These are phyloP conservation scores for Melampsora abietis-canadensis DNA, from an alignment of 1,284 basidiomycete genomes.

Conservation along the genomic window DNA sequence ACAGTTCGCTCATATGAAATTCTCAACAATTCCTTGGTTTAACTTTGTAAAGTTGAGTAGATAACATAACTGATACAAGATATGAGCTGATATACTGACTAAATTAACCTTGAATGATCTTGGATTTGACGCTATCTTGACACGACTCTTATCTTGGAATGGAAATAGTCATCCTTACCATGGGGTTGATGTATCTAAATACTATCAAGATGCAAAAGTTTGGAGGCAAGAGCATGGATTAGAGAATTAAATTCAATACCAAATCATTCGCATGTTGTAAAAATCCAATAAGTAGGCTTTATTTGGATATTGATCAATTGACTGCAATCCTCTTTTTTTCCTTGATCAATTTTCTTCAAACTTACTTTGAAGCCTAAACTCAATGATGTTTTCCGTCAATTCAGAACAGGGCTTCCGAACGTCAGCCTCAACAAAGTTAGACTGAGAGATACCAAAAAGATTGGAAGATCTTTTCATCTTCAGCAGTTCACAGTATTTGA, in stretches of 20 bases:
- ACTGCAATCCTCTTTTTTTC: conserved; percentile 6
- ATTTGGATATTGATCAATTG: background rate
- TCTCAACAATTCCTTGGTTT: conserved; percentile 42
- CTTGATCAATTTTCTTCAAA: background rate
- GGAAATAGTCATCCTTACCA: conserved; percentile 35
- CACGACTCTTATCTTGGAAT: too few species aligned
- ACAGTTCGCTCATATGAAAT: conserved; percentile 69
- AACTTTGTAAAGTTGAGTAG: conserved; percentile 36
- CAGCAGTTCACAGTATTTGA: too few species aligned
- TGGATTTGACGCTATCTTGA: background rate
- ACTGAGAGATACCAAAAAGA: too few species aligned
- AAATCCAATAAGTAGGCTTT: too few species aligned
- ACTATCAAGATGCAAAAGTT: conserved; percentile 35
- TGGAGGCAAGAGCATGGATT: conserved; percentile 38
- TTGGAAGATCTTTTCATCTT: too few species aligned
- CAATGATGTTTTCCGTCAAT: too few species aligned
- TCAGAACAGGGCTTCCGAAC: too few species aligned
- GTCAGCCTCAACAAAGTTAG: too few species aligned
- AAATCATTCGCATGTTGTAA: too few species aligned
- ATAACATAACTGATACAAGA: background rate
- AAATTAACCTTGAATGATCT: background rate
- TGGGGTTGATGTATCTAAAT: conserved; percentile 40
- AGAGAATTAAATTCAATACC: conserved; percentile 19
- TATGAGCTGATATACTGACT: conserved; percentile 6
- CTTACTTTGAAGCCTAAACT: too few species aligned